Base-by-base conservation (phyloP, 768 basidiomycete genomes). In the Imleria badia region DNA sequence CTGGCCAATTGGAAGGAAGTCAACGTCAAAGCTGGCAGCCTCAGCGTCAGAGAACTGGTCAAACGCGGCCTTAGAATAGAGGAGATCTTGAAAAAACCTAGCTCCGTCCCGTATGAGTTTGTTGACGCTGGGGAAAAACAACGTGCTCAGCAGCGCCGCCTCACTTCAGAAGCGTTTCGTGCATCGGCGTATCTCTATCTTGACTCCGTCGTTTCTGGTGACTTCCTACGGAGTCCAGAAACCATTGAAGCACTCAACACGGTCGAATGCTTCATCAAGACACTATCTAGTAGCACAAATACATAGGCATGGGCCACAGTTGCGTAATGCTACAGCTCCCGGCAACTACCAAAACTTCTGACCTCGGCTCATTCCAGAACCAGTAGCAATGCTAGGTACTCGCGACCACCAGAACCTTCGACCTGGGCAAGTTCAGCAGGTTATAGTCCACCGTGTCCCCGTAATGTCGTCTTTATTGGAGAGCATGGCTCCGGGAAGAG, bases 141-240 rank as follows among this genome's bases (percentile, higher is more conserved):
- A 20, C 59, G 60, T 53, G 54, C 64, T 6, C 69, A 74, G 66
- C 77, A 75, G 47, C 72, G 80, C 45, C 66, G 64, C 47, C 71
- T 79, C 15, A 78, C 81, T 19, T 77, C 81, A 1, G 80, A 82
- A 56, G 79, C 85, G 34, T 94, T 93, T 78, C 85, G 89, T 50
- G 78, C 85, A 8, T 82, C 89, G 45, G 82, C 91, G 19, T 76
- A 78, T 44, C 79, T 92, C 38, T 93, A 90, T 71, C 78, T 94
- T 38, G 83, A 85, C 64, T 80, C 86, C 15, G 86, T 93, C 59
- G 77, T 92, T 42, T 89, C 87, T 35, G 89, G 87, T 6, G 84
- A 88, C 67, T 76, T 75, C 59, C 89, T 91, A 0, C 72, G 77
- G 19, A 84, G 85, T 31, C 76, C 75, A 3, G 88, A 91, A 62